Evolutionary conservation across 345 rosid species (phyloP).

Genomic region (Rhizophora apiculata): DNA sequence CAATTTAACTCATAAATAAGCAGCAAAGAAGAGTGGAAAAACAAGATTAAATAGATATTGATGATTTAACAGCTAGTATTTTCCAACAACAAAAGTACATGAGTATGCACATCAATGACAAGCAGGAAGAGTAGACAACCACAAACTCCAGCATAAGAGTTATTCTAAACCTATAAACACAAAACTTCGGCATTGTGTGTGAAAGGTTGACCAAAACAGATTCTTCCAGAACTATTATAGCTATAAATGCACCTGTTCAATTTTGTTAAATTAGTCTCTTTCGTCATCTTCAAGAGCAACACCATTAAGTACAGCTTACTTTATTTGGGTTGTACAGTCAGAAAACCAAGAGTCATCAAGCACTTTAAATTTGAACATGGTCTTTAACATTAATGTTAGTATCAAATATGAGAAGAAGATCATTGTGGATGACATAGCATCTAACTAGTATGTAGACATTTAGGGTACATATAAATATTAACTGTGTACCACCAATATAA

Average conservation of each 20-base stretch:
- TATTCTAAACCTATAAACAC: too few relatives aligned
- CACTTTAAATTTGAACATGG: constrained; percentile 7
- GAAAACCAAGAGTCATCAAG: constrained; percentile 16
- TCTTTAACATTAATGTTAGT: neutral
- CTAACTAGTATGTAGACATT: neutral
- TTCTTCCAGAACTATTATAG: neutral
- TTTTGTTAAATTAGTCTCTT: constrained; percentile 76
- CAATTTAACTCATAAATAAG: constrained; percentile 10
- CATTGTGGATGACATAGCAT: constrained; percentile 1
- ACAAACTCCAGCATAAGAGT: too few relatives aligned
- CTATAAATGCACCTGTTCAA: constrained; percentile 66
- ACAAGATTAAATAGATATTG: neutral
- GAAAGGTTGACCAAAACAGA: too few relatives aligned
- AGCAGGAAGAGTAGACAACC: too few relatives aligned
- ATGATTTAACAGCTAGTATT: neutral
- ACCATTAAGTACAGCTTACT: constrained; percentile 87
- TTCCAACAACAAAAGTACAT: too few relatives aligned
- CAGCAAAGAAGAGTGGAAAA: neutral
- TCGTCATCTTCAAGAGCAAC: constrained; percentile 84
- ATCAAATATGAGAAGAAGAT: neutral
- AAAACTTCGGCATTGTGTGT: too few relatives aligned
- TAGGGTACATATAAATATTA: neutral
- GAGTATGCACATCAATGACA: too few relatives aligned
- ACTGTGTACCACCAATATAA: neutral
- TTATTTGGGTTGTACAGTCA: constrained; percentile 53